phyloP scores from a whole-genome alignment of 768 basidiomycete species.

The Russula sp. region DNA sequence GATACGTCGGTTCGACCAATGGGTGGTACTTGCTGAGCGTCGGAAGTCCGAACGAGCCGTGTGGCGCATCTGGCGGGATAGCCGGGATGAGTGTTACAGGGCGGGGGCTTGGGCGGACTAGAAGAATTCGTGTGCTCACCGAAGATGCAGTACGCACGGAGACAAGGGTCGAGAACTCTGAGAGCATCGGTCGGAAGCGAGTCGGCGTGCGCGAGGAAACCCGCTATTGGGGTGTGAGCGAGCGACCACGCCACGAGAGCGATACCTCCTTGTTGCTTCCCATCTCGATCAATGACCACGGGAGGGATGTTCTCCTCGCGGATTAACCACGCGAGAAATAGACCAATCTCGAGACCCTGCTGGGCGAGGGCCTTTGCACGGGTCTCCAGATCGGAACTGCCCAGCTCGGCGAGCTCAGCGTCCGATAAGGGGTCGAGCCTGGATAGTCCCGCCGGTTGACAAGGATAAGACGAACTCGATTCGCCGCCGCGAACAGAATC shows the following conservation, averaged over 20 bases:
- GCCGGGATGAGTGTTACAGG: neutral
- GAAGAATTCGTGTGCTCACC: slow-evolving; percentile 8
- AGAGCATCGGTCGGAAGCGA: slow-evolving; percentile 22
- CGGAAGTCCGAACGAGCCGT: slow-evolving; percentile 22
- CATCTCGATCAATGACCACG: slow-evolving; percentile 2
- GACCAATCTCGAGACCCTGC: slow-evolving; percentile 24
- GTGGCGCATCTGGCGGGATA: slow-evolving; percentile 19
- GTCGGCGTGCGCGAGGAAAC: slow-evolving; percentile 23
- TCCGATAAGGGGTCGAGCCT: slow-evolving; percentile 30
- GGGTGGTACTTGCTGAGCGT: slow-evolving; percentile 26
- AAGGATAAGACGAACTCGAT: slow-evolving; percentile 31
- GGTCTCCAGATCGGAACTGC: slow-evolving; percentile 20
- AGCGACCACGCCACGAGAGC: slow-evolving; percentile 30
- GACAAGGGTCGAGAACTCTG: slow-evolving; percentile 14
- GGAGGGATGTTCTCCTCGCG: slow-evolving; percentile 19
- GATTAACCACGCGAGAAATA: slow-evolving; percentile 29
- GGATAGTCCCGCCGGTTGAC: slow-evolving; percentile 34
- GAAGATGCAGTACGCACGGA: slow-evolving; percentile 28
- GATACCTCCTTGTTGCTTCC: slow-evolving; percentile 23
- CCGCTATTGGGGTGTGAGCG: slow-evolving; percentile 24
- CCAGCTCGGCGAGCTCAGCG: slow-evolving; percentile 29
- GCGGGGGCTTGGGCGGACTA: neutral
- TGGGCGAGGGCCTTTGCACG: slow-evolving; percentile 21
- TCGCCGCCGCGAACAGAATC: slow-evolving; percentile 27
- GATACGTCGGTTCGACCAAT: slow-evolving; percentile 18